These are phyloP conservation scores for Holtermannia corniformis DNA, from an alignment of 768 basidiomycete genomes.

Conservation along the genomic window DNA sequence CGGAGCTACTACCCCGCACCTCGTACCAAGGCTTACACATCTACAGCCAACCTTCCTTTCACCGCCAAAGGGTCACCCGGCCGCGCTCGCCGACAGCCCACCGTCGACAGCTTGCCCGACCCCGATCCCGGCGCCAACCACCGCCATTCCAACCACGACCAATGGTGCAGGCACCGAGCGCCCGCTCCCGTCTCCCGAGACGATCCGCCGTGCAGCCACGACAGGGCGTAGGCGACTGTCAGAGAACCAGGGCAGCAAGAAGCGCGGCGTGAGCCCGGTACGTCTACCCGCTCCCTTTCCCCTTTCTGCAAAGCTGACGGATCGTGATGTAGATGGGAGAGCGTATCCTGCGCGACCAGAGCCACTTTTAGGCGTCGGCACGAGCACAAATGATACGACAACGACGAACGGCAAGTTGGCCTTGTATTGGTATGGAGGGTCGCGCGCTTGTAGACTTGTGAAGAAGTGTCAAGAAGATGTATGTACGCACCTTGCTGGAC, in stretches of 20 bases:
- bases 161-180: constrained; percentile 2
- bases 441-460: no score
- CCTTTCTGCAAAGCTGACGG: neutral
- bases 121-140: neutral
- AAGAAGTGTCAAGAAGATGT: no score
- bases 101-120: constrained; percentile 1
- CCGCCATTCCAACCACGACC: neutral
- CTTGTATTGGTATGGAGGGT: no score
- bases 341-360: constrained; percentile 31
- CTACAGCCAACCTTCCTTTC: constrained; percentile 15
- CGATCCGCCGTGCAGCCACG: neutral
- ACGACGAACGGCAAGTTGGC: no score
- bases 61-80: constrained; percentile 8
- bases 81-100: constrained; percentile 6
- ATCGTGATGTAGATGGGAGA: constrained; percentile 26
- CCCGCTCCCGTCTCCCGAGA: neutral
- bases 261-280: constrained; percentile 35
- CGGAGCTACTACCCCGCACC: no score
- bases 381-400: no score
- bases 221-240: constrained; percentile 18
- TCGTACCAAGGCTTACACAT: no score
- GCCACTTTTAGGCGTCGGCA: constrained; percentile 27
- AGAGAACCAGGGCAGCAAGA: constrained; percentile 17
- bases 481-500: no score
- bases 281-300: constrained; percentile 5